Conservation (phyloP, 306 rosid species). For the Cucurbita pepo region DNA sequence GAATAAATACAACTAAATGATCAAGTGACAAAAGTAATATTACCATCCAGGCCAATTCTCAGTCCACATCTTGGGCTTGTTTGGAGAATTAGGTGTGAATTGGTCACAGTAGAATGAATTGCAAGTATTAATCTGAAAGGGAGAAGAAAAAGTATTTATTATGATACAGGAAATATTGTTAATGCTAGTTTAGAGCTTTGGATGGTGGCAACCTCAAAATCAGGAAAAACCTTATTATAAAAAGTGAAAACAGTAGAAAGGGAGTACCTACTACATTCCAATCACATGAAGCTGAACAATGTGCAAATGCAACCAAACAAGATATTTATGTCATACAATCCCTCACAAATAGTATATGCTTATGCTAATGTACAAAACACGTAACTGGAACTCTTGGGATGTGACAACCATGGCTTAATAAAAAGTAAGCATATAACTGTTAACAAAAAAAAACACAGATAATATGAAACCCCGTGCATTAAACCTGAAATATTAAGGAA, state of each 20-base stretch:
- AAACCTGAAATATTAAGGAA: not conserved
- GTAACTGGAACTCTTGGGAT: not conserved
- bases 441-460: not conserved
- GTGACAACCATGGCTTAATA: not conserved
- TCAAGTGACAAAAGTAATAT: constrained; percentile 7
- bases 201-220: not conserved
- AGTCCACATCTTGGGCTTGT: constrained; percentile 89
- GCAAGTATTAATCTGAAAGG: constrained; percentile 78
- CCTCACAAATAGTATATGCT: not conserved
- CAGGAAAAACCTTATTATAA: not conserved
- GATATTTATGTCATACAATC: not conserved
- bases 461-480: not conserved
- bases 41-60: constrained; percentile 99
- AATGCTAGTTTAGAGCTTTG: not conserved
- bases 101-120: constrained; percentile 85
- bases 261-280: not conserved
- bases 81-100: constrained; percentile 67
- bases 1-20: not conserved
- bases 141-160: constrained; percentile 11
- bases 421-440: not conserved
- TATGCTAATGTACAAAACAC: not conserved
- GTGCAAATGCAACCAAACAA: not conserved
- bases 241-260: not conserved
- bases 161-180: not conserved
- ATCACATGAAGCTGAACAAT: not conserved